A percentile compares a stretch with the other conserved stretches of the same genome.
Conservation (phyloP, 1,284 basidiomycete species). For the Puccinia horiana region DNA sequence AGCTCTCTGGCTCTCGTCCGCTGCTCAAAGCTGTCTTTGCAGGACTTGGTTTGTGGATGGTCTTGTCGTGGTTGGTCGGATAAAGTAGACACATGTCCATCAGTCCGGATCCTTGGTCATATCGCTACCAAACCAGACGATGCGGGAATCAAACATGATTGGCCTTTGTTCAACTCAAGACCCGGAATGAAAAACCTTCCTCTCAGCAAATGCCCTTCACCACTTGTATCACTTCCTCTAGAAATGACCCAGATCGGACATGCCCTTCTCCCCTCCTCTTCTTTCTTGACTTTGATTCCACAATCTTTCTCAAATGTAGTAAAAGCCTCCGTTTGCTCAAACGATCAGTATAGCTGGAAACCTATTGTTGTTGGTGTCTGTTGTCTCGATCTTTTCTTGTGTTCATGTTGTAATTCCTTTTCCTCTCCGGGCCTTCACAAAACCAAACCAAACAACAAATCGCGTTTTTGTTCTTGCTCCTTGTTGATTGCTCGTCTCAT, state of each 20-base stretch:
- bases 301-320: not conserved
- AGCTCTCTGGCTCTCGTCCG: constrained; percentile 17
- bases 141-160: not conserved
- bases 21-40: constrained; percentile 32
- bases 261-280: not conserved
- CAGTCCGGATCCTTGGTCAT: not conserved
- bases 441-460: too few relatives aligned
- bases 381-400: not conserved
- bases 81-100: not conserved
- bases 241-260: not conserved
- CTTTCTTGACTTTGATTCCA: not conserved
- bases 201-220: not conserved
- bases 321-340: not conserved
- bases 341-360: not conserved
- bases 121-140: not conserved
- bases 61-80: constrained; percentile 42
- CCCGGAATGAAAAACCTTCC: not conserved
- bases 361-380: not conserved
- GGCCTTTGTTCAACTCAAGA: not conserved
- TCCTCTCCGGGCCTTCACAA: not conserved
- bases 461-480: too few relatives aligned
- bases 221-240: not conserved
- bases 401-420: not conserved
- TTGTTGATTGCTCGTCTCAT: too few relatives aligned
- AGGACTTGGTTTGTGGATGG: constrained; percentile 42